phyloP scores from a whole-genome alignment of 768 basidiomycete genomes.

The Tephrocybe rancida region DNA sequence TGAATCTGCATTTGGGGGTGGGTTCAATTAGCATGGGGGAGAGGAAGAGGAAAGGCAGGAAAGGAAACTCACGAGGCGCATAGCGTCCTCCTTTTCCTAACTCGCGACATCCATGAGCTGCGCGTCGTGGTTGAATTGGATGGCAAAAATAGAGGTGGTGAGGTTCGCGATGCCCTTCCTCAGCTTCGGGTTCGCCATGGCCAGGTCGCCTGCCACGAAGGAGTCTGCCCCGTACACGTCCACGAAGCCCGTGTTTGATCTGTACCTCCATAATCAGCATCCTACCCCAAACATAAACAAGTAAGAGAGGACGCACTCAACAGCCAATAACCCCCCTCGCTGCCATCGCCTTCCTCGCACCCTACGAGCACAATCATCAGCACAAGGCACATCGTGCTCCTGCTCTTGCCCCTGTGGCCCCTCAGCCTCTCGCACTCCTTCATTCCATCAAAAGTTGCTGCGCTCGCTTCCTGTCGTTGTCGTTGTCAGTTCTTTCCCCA shows the following conservation, averaged over 20 bases:
- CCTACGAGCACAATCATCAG: slow-evolving; percentile 63
- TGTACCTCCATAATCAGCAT: slow-evolving; percentile 28
- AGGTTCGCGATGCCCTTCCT: slow-evolving; percentile 85
- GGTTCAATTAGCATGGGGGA: too few relatives aligned
- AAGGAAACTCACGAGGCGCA: slow-evolving; percentile 71
- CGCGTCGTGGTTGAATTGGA: slow-evolving; percentile 86
- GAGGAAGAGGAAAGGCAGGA: background rate
- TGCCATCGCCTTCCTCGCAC: too few relatives aligned
- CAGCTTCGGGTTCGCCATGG: slow-evolving; percentile 55
- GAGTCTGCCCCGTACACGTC: slow-evolving; percentile 81
- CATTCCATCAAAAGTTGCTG: slow-evolving; percentile 62
- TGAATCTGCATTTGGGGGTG: slow-evolving; percentile 65
- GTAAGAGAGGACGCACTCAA: too few relatives aligned
- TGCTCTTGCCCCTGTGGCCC: slow-evolving; percentile 63
- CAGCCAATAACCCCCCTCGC: too few relatives aligned
- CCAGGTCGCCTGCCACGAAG: slow-evolving; percentile 23
- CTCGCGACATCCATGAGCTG: slow-evolving; percentile 91
- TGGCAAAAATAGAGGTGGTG: slow-evolving; percentile 79
- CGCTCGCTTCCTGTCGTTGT: slow-evolving; percentile 44
- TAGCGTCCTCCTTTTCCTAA: slow-evolving; percentile 80
- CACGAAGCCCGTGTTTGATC: slow-evolving; percentile 89
- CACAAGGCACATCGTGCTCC: slow-evolving; percentile 74
- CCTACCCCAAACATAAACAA: slow-evolving; percentile 76
- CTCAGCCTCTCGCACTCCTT: slow-evolving; percentile 61
- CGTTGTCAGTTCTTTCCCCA: too few relatives aligned